Conservation (phyloP, 2,329 filamentous ascomycete genomes). For the Hypoxylon sp. region DNA sequence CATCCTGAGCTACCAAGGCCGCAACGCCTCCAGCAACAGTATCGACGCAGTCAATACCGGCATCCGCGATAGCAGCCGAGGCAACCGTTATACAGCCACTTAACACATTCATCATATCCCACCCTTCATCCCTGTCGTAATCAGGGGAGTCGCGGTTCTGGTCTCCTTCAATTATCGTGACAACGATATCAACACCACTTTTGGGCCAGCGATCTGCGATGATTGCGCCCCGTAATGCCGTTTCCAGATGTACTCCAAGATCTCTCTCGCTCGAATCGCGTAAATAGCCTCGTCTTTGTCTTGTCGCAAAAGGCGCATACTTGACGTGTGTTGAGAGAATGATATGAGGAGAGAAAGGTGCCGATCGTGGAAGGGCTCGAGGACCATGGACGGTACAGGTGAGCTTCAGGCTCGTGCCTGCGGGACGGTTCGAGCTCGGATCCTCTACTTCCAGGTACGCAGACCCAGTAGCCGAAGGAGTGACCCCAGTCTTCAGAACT, state of each 20-base stretch:
- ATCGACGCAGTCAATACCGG: constrained; percentile 95
- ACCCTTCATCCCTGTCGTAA: constrained; percentile 71
- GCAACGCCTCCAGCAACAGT: constrained; percentile 90
- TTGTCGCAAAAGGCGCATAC: constrained; percentile 93
- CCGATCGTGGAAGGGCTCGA: constrained; percentile 87
- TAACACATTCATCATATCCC: constrained; percentile 92
- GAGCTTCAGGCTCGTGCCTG: constrained; percentile 83
- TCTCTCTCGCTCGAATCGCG: constrained; percentile 89
- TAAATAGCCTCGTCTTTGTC: constrained; percentile 84
- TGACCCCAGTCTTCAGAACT: constrained; percentile 93
- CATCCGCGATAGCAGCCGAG: constrained; percentile 91
- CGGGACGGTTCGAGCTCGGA: constrained; percentile 57
- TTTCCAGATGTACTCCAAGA: constrained; percentile 90
- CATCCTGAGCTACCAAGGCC: constrained; percentile 71
- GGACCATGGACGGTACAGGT: constrained; percentile 95
- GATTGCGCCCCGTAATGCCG: constrained; percentile 86
- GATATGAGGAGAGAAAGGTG: constrained; percentile 91
- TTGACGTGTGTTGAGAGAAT: constrained; percentile 94
- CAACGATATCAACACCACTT: constrained; percentile 93
- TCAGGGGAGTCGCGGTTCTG: constrained; percentile 73
- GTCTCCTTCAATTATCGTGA: constrained; percentile 94
- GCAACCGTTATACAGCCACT: constrained; percentile 94
- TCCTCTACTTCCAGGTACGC: constrained; percentile 81
- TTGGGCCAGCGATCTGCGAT: constrained; percentile 99
- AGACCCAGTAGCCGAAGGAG: constrained; percentile 92